Evolutionary conservation across 768 basidiomycete species (phyloP).

Genomic region (Cystobasidium onofrii): DNA sequence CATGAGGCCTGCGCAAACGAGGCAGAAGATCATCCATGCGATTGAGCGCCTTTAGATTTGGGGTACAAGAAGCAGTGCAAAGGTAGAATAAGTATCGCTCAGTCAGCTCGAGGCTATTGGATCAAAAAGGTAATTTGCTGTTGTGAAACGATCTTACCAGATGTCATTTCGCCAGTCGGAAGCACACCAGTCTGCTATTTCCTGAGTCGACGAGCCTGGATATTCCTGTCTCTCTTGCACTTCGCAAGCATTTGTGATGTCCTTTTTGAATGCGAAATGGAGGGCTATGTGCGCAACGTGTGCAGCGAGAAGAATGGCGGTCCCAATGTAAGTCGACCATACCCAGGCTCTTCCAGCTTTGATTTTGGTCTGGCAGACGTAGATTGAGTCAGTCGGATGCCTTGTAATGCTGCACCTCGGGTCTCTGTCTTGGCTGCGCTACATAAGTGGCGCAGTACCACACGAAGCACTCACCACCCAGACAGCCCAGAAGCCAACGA

Average conservation of each 20-base stretch:
- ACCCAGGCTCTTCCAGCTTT: neutral
- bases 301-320: neutral
- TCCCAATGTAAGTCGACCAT: neutral
- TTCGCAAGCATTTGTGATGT: neutral
- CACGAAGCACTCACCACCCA: neutral
- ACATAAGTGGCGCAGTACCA: too few relatives aligned
- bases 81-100: too few relatives aligned
- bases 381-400: too few relatives aligned
- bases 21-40: slow-evolving; percentile 4
- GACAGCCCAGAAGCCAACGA: slow-evolving; percentile 2
- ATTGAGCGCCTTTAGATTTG: neutral
- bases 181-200: slow-evolving; percentile 3
- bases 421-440: too few relatives aligned
- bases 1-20: slow-evolving; percentile 5
- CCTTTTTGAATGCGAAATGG: neutral
- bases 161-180: neutral
- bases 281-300: neutral
- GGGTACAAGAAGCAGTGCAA: neutral
- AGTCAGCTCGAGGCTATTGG: too few relatives aligned
- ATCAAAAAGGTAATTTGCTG: too few relatives aligned
- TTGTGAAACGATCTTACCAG: neutral
- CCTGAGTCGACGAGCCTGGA: neutral
- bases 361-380: neutral
- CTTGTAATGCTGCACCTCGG: too few relatives aligned
- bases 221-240: neutral